Base-by-base conservation (phyloP, 108 stramenopile genomes). In the Conticribra guillardii region DNA sequence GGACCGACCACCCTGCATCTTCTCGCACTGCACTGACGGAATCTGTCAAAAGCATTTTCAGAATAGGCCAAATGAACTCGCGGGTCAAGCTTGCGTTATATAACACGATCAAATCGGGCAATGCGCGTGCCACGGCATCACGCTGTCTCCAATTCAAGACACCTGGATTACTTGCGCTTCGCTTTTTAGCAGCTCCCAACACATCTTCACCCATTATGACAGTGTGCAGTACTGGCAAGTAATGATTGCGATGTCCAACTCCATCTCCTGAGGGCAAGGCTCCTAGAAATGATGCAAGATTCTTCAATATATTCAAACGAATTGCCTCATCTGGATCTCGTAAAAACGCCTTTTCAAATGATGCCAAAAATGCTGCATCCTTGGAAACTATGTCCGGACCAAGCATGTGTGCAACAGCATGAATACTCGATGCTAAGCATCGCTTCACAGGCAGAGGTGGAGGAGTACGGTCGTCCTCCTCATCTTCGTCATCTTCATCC, bases 271-370 rank as follows among this genome's bases (percentile, higher is more conserved):
- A 76, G 0, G 80, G 51, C 53, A 98, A 75, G 4, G 89, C 74
- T 2, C 76, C 76, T 33, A 96, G 71, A 44, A 98, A 82, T 7
- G 83, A 75, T 1, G 93, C 88, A 28, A 97, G 82, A 63, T 94
- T 87, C 17, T 86, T 84, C 26, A 99, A 69, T 26, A 95, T 84
- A 37, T 97, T 97, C 18, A 95, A 79, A 29, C 94, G 85, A 26
- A 99, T 98, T 18, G 97, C 94, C 75, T 98, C 98, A 62, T 93
- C 91, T 1, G 92, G 81, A 82, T 98, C 98, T n/a, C 82, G 81
- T 26, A 97, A 66, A 54, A 98, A 98, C 17, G 80, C 68, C 21
- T 95, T 88, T n/a, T 78, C 83, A 64, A 98, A 95, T 32, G 79
- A 48, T 21, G 74, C 60, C 4, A 70, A 47, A 32, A 80, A 74